Evolutionary conservation across 495 filamentous ascomycete species (phyloP), one percentile per base, ranked within the genome.

Genomic region (Neurospora sp.): DNA sequence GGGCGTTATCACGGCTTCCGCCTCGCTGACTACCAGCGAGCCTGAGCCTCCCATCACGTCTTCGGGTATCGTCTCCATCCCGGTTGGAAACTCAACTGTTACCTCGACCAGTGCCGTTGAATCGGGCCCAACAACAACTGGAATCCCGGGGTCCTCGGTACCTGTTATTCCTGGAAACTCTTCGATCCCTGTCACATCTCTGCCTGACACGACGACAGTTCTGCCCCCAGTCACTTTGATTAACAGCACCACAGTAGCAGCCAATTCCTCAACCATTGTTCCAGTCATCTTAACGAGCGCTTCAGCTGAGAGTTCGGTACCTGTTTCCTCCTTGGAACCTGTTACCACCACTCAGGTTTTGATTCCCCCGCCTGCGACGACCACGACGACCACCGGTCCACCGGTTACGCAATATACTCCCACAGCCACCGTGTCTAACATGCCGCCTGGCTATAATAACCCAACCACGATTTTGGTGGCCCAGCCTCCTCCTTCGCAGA

Each of bases 381-480:
- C 69, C 3, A 49, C 69, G 39, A 73, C 35, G 31, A 39, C 11
- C 4, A 70, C 11, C 69, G 72, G 46, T 16, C 71, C 35, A 66
- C 73, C 42, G n/a, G 77, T 84, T 40, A 86, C 85, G 8, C 83
- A 81, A 71, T 76, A 83, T 37, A 72, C 77, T 10, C 75, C 80
- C 35, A 81, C 83, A 18, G 81, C 74, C 16, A 85, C 83, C n/a
- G 80, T 80, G 62, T 83, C 84, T 10, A 78, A 79, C 73, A 79
- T 84, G 23, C 75, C 79, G 42, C 81, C 82, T 86, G 81, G 81
- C 77, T 84, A 66, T 35, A 66, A 66, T 66, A 66, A 6, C n/a
- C 85, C 83, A 4, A 84, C 83, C 18, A 83, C 80, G 4, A 82
- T 86, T 18, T 77, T 85, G 62, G 76, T 85, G 35, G 84, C 82